Base-by-base conservation (phyloP, 257 asterid species). In the Jasminum sambac region DNA sequence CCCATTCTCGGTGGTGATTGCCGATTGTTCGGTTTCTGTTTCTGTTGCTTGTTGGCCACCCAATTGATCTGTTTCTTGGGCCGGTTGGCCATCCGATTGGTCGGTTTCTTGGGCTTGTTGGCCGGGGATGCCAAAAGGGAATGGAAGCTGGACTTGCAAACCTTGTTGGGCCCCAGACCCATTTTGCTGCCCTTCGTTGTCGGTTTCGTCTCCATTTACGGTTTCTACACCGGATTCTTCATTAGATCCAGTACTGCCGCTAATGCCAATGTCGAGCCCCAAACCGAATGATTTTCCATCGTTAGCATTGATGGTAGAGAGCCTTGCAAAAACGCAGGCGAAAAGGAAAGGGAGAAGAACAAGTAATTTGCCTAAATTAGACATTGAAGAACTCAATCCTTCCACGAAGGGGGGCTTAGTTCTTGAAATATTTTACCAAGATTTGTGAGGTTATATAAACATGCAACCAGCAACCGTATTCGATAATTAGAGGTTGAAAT, bases 301-400 rank as follows among this genome's bases (percentile, higher is more conserved):
- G 13, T 52, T 30, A 17, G 21, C 61, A 52, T 52, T 23, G 6
- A 3, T 6, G 13, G 30, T 3, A 8, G 44, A 11, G 9, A 30
- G 0, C 36, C 59, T 38, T 17, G 78, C 75, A 3, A 48, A 72
- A 9, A 71, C 16, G 41, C 64, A 68, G 24, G 66, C 43, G 43
- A 75, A 65, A 10, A 72, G 63, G 1, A 81, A 21, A 61, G 72
- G 74, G 25, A 78, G 72, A 16, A 81, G 70, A 21, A 78, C 21
- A 59, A 70, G 62, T 23, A 69, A 24, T 67, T 43, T 74, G 63
- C 23, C 13, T 6, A 58, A 26, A 25, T 19, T 11, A 58, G 73
- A 60, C 78, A 74, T 74, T 67, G 78, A 67, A 74, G 73, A 74
- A 67, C 64, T 13, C 14, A 67, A 11, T 72, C 61, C 14, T 52